A percentile compares a stretch with the other conserved stretches of the same genome.
phyloP scores from a whole-genome alignment of 495 filamentous ascomycete genomes.

The Daldinia vernicosa region DNA sequence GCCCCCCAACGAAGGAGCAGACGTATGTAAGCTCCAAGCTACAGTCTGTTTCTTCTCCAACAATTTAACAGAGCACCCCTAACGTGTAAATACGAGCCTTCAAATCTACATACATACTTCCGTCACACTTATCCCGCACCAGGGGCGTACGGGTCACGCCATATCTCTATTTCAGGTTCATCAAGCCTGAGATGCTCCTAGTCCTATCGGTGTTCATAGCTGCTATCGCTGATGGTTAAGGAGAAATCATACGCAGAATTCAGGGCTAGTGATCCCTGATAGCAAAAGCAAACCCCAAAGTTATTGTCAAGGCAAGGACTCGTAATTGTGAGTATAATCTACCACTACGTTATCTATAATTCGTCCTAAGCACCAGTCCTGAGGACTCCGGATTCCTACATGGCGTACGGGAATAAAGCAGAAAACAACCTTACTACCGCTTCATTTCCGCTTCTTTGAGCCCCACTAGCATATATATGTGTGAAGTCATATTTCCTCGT shows the following conservation, averaged over 20 bases:
- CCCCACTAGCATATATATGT: background rate
- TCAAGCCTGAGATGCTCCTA: background rate
- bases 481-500: background rate
- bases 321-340: background rate
- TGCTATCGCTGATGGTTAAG: too few relatives aligned
- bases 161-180: background rate
- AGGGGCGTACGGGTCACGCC: background rate
- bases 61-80: background rate
- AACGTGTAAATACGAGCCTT: background rate
- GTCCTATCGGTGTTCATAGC: too few relatives aligned
- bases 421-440: constrained; percentile 1
- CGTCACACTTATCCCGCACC: background rate
- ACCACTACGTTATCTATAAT: background rate
- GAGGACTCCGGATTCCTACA: background rate
- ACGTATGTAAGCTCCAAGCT: background rate
- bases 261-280: too few relatives aligned
- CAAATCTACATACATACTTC: background rate
- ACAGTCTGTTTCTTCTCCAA: background rate
- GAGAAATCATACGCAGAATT: too few relatives aligned
- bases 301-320: background rate
- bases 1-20: background rate
- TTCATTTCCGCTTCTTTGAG: constrained; percentile 13
- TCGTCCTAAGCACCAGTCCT: background rate
- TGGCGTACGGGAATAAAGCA: background rate
- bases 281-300: too few relatives aligned